phyloP scores from a whole-genome alignment of 371 early-diverging fungal species.

The Mucor racemosus region DNA sequence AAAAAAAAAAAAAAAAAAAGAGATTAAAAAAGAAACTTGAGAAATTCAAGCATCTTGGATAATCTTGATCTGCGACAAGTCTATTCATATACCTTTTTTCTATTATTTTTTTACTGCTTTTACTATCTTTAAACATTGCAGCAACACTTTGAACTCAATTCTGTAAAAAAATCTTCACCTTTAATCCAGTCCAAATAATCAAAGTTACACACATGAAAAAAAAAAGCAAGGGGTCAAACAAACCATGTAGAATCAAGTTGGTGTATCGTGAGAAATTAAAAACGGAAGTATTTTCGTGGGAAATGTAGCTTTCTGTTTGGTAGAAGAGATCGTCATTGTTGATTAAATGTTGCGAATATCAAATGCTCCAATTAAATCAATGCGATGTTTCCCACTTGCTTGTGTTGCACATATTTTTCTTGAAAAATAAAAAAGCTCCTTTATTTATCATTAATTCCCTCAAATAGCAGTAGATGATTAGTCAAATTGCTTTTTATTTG shows the following conservation, averaged over 20 bases:
- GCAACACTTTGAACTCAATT: neutral
- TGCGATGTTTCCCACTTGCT: neutral
- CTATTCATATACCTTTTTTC: too few relatives aligned
- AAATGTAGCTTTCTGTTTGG: neutral
- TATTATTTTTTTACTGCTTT: neutral
- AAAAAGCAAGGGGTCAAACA: neutral
- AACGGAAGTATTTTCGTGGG: conserved; percentile 2
- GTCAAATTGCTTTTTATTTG: neutral
- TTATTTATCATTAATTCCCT: conserved; percentile 1
- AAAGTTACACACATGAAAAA: neutral
- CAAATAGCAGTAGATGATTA: neutral
- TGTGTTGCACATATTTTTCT: neutral
- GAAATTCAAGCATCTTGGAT: neutral
- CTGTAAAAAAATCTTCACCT: neutral
- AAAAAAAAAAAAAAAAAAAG: too few relatives aligned
- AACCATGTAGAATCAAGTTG: neutral
- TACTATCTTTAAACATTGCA: neutral
- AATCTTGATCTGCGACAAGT: too few relatives aligned
- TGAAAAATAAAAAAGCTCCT: neutral
- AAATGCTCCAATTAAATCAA: neutral
- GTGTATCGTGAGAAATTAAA: conserved; percentile 1
- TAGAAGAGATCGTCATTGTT: conserved; percentile 4
- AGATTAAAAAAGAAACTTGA: too few relatives aligned
- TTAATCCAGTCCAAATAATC: neutral
- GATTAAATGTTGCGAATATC: conserved; percentile 2